Base-by-base conservation (phyloP, 257 asterid species). In the Solanum ossicruentum region DNA sequence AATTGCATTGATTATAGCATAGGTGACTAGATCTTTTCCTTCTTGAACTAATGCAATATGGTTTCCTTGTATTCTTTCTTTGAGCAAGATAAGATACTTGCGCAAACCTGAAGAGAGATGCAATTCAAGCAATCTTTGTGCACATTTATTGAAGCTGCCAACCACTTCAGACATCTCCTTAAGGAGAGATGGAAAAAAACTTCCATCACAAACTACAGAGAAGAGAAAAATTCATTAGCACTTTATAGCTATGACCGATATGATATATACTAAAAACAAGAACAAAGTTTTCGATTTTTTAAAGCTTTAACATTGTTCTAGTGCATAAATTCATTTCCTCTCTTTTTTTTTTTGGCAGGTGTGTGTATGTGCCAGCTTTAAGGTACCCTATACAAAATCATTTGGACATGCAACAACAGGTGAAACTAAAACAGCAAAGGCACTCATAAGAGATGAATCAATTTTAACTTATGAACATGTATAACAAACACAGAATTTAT, bases 91-190 rank as follows among this genome's bases (percentile, higher is more conserved):
- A 52, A 92, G 85, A 75, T 91, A 95, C 87, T 90, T 95, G 86
- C 85, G 87, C 45, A 95, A 89, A 36, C 98, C 98, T 1, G 99
- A 92, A 17, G 96, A 89, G 1, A 96, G 91, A 89, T 96, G 98
- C 3, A 90, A 86, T 63, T 92, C 93, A 12, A 96, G 97, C 92
- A 96, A 85, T 87, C 78, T 90, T 84, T 90, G 95, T 5, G 98
- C 98, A 56, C 90, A 88, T 71, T 89, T 85, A 39, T 96, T 96
- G 93, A 96, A 96, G 87, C 90, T 92, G 41, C 97, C 96, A 2
- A 96, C 98, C 8, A 96, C 98, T 41, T 87, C 97, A 10, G 98
- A 95, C 99, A 96, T 95, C 87, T 94, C 98, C 88, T 92, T 86
- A 3, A 91, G 89, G 75, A 96, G 99, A 9, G 95, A 89, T 6